These are phyloP conservation scores for Acanthamoeba royreba DNA, from an alignment of 208 protist genomes.

Conservation along the genomic window DNA sequence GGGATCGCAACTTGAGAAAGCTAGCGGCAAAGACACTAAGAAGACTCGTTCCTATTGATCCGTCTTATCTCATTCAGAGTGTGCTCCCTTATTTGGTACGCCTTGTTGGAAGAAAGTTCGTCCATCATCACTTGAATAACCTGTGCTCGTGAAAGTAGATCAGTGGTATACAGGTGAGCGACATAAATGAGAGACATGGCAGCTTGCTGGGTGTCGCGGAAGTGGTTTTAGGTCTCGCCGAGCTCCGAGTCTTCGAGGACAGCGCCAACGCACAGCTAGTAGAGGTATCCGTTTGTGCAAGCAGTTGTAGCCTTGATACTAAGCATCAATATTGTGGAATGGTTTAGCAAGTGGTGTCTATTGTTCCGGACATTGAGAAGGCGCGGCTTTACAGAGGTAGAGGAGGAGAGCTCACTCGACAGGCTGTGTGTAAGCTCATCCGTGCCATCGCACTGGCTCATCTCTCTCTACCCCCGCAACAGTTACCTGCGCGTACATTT, in stretches of 20 bases:
- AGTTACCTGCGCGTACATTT: neutral
- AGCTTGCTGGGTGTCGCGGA: constrained; percentile 86
- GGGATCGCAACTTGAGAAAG: constrained; percentile 85
- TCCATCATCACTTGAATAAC: neutral
- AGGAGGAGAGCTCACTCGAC: constrained; percentile 88
- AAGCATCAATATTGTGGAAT: neutral
- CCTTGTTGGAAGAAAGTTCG: neutral
- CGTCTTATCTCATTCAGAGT: neutral
- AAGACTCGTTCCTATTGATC: constrained; percentile 66
- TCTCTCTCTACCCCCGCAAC: constrained; percentile 79
- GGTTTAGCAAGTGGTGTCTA: constrained; percentile 55
- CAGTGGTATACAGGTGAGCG: constrained; percentile 43
- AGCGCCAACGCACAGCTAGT: neutral
- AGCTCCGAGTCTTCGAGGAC: neutral
- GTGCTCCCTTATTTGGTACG: neutral
- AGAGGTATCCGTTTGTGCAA: neutral
- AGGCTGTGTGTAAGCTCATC: constrained; percentile 88
- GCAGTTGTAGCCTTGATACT: neutral
- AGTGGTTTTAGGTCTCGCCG: constrained; percentile 81
- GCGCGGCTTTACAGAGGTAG: constrained; percentile 91
- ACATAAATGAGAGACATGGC: constrained; percentile 86
- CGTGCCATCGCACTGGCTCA: constrained; percentile 75
- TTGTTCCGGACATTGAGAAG: constrained; percentile 86
- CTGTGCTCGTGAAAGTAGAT: constrained; percentile 67
- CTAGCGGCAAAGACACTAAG: constrained; percentile 85